Conservation (phyloP, 371 early-diverging fungal genomes). For the Mucor circinelloides region DNA sequence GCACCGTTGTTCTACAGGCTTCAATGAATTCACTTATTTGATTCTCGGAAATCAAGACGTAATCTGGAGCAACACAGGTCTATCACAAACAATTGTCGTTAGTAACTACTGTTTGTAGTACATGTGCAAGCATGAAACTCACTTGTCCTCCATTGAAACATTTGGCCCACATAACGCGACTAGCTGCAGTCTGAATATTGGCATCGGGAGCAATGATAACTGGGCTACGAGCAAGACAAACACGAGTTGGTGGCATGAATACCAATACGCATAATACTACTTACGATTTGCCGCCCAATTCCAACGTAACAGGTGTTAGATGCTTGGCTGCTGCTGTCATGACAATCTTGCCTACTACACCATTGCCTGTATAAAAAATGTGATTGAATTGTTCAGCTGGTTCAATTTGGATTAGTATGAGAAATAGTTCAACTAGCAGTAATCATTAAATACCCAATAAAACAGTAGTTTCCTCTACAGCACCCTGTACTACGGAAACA, state of each 20-base stretch:
- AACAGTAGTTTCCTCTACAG: conserved; percentile 66
- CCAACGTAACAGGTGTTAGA: conserved; percentile 81
- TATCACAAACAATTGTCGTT: conserved; percentile 25
- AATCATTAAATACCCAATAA: conserved; percentile 52
- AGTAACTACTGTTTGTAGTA: neutral
- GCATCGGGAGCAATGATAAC: conserved; percentile 73
- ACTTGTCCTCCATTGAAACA: conserved; percentile 77
- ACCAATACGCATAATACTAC: neutral
- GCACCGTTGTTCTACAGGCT: conserved; percentile 44
- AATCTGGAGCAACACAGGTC: conserved; percentile 89
- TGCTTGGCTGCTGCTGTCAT: conserved; percentile 78
- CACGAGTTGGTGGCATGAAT: neutral
- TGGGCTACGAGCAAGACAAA: conserved; percentile 51
- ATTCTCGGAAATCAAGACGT: conserved; percentile 70
- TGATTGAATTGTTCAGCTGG: conserved; percentile 73
- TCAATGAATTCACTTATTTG: conserved; percentile 57
- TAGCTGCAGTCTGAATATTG: conserved; percentile 67
- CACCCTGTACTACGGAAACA: conserved; percentile 78
- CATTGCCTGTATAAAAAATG: conserved; percentile 92
- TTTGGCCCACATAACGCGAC: conserved; percentile 80
- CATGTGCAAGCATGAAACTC: neutral
- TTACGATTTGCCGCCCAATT: conserved; percentile 85
- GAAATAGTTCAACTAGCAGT: neutral
- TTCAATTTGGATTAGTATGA: conserved; percentile 9
- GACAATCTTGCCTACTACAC: conserved; percentile 78